phyloP scores from a whole-genome alignment of 1,284 basidiomycete species.

The Sporisorium graminicola region DNA sequence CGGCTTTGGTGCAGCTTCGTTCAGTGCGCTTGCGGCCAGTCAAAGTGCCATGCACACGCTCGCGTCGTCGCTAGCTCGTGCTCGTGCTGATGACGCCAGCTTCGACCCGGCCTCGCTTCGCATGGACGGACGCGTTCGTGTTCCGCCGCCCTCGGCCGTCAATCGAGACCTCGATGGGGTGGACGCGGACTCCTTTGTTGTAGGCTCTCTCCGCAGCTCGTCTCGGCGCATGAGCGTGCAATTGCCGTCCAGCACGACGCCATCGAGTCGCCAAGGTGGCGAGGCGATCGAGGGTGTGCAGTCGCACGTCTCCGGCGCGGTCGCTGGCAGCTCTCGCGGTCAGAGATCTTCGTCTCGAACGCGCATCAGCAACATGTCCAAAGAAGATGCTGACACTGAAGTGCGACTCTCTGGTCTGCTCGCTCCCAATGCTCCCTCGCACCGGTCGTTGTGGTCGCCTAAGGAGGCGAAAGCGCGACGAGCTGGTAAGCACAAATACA shows the following conservation, averaged over 20 bases:
- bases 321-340: slow-evolving; percentile 18
- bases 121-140: slow-evolving; percentile 53
- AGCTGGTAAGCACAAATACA: slow-evolving; percentile 47
- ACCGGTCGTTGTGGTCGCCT: slow-evolving; percentile 56
- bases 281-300: slow-evolving; percentile 6
- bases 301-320: slow-evolving; percentile 10
- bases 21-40: slow-evolving; percentile 53
- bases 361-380: slow-evolving; percentile 49
- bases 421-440: slow-evolving; percentile 63
- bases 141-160: slow-evolving; percentile 23
- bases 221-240: slow-evolving; percentile 48
- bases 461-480: slow-evolving; percentile 44
- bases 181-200: slow-evolving; percentile 40
- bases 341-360: slow-evolving; percentile 46
- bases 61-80: slow-evolving; percentile 39
- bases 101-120: slow-evolving; percentile 62
- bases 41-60: slow-evolving; percentile 48
- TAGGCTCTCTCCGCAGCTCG: slow-evolving; percentile 43
- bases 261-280: slow-evolving; percentile 13
- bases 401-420: slow-evolving; percentile 57
- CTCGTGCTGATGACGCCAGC: slow-evolving; percentile 34
- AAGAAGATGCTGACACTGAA: slow-evolving; percentile 49
- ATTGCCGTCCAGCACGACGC: slow-evolving; percentile 11
- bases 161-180: slow-evolving; percentile 21
- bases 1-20: slow-evolving; percentile 54